Conservation (phyloP, 2,329 filamentous ascomycete species). For the Trichoderma simmonsii region DNA sequence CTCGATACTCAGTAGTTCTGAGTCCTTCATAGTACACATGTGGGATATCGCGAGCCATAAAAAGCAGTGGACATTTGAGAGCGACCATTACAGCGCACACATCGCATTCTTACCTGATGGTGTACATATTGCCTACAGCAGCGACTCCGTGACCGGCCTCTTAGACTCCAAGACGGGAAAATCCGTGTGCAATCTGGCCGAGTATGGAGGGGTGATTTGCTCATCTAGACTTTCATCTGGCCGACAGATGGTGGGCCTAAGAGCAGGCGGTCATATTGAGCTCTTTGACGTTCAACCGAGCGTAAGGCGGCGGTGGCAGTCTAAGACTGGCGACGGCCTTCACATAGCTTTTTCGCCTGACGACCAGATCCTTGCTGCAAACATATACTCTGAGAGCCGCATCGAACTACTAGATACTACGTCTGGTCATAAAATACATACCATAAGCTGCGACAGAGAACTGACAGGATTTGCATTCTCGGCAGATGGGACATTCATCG, state of each 20-base stretch:
- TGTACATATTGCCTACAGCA: neutral
- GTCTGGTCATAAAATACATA: neutral
- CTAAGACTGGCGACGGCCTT: no score
- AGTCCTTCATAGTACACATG: neutral
- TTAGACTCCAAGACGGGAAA: neutral
- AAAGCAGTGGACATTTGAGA: no score
- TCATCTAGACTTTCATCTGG: neutral
- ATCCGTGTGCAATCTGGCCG: neutral
- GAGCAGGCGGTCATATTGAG: neutral
- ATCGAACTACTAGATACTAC: neutral
- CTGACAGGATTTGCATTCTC: neutral
- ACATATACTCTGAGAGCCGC: no score
- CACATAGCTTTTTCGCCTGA: neutral
- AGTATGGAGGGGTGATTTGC: neutral
- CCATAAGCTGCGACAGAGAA: neutral
- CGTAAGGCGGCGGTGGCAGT: neutral
- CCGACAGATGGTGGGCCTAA: neutral
- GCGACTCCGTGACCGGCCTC: neutral
- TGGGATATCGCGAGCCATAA: neutral
- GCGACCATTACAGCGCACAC: rapidly evolving
- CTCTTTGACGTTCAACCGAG: neutral
- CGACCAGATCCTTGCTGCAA: neutral
- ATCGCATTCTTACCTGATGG: neutral
- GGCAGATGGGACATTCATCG: neutral
- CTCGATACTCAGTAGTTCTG: no score